Percentiles rank a stretch among this genome's conserved stretches.
phyloP scores from a whole-genome alignment of 345 rosid species.

The Eutrema heterophyllum region DNA sequence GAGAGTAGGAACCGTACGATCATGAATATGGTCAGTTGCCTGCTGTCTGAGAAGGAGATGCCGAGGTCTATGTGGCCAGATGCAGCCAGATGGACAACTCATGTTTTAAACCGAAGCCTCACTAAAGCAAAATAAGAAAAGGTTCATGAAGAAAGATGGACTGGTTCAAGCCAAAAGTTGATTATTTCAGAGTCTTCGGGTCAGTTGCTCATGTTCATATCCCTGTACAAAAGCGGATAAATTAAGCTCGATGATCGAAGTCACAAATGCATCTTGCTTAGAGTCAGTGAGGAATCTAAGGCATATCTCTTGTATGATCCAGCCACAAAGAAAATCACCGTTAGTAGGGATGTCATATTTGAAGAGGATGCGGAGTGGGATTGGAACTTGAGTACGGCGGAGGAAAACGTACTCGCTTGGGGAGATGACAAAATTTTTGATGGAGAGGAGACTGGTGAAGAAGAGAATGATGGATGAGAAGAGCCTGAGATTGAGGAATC shows the following conservation, averaged over 20 bases:
- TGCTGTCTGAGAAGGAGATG: neutral
- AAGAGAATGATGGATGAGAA: too few species aligned
- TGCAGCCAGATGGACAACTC: neutral
- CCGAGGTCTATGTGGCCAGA: neutral
- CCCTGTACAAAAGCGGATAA: neutral
- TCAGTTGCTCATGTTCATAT: neutral
- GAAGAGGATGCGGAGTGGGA: too few species aligned
- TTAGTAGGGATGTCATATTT: too few species aligned
- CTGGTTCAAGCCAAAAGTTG: neutral
- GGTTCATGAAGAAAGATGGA: neutral
- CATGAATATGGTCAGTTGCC: neutral
- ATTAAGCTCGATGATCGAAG: neutral
- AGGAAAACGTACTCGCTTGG: too few species aligned
- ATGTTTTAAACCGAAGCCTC: neutral
- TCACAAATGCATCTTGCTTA: neutral
- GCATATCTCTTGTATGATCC: neutral
- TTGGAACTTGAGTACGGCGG: too few species aligned
- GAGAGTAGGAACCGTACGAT: neutral
- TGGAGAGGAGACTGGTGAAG: too few species aligned
- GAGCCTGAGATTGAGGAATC: too few species aligned
- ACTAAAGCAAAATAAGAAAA: neutral
- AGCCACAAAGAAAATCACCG: too few species aligned
- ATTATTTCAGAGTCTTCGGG: neutral
- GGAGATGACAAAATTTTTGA: too few species aligned
- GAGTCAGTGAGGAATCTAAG: neutral